Base-by-base conservation (phyloP, 2,329 filamentous ascomycete genomes). In the Ceratocystis variospora region DNA sequence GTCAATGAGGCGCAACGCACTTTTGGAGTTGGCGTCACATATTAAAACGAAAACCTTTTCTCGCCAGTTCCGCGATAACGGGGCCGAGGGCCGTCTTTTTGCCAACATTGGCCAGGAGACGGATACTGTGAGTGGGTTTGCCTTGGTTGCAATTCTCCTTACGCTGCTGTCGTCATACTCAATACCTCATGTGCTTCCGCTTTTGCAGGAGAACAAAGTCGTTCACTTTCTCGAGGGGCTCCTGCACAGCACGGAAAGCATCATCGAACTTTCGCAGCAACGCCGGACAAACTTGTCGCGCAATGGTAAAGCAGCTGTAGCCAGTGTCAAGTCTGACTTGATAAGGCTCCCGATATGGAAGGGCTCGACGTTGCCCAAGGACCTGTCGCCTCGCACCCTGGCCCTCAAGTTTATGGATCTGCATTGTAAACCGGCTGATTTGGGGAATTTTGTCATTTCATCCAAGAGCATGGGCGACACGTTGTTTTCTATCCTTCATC, bases 51-150 rank as follows among this genome's bases (percentile, higher is more conserved):
- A 85, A 71, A 78, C 78, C 0, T 91, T 89, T 70, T 77, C 83
- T 33, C 79, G 80, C 19, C 86, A 88, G 68, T 91, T 96, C 71
- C 80, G 88, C 22, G 86, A 91, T 68, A 86, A 90, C 70, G 84
- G 85, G 5, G 83, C 88, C 66, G 88, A 90, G 68, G 81, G 85
- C 65, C 82, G 82, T 37, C 78, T 96, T 17, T 82, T 90, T 64
- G 79, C 82, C 57, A 81, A 83, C 53, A 78, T 88, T 8, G 80
- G 79, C 0, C 77, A 79, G 62, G 83, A 87, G 71, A 75, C 79
- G 1, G 87, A 91, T 72, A 70, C 80, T 25, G 76, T 87, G 45
- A 80, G 81, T 63, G 85, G 84, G 5, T 88, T 87, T 71, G 77
- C 84, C 1, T 79, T 90, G 15, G 75, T 83, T n/a, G 81, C 83